Evolutionary conservation across 768 basidiomycete species (phyloP).

Genomic region (Termitomyces sp.): DNA sequence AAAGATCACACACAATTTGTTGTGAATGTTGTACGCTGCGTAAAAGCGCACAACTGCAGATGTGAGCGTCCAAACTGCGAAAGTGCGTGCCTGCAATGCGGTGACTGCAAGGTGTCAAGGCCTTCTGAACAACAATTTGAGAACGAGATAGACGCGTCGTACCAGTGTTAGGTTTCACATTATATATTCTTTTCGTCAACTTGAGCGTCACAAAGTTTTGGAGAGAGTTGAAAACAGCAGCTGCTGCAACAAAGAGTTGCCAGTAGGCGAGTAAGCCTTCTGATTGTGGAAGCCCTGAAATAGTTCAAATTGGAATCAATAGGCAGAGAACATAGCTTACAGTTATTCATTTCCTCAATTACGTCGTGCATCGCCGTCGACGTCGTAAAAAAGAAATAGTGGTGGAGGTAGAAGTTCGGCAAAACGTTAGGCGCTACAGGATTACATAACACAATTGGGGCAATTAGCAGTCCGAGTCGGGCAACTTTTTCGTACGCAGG

Average conservation of each 20-base stretch:
- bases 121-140: background rate
- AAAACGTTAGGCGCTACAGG: background rate
- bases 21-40: slow-evolving; percentile 85
- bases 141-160: slow-evolving; percentile 11
- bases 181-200: slow-evolving; percentile 78
- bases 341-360: slow-evolving; percentile 7
- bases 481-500: slow-evolving; percentile 14
- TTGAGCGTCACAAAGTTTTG: slow-evolving; percentile 82
- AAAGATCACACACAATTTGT: slow-evolving; percentile 62
- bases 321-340: slow-evolving; percentile 6
- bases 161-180: slow-evolving; percentile 40
- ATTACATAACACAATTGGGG: slow-evolving; percentile 6
- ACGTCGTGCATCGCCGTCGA: background rate
- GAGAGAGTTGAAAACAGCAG: slow-evolving; percentile 81
- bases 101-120: slow-evolving; percentile 57
- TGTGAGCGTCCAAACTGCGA: slow-evolving; percentile 88
- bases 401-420: background rate
- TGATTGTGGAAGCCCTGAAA: slow-evolving; percentile 59
- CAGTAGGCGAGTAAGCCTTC: slow-evolving; percentile 81
- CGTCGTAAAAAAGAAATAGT: background rate
- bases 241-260: slow-evolving; percentile 78
- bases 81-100: slow-evolving; percentile 81
- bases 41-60: slow-evolving; percentile 81
- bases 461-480: slow-evolving; percentile 5
- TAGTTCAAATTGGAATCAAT: background rate